Evolutionary conservation across 208 protist genomes (phyloP), one percentile per base, ranked within the genome.

Genomic region (Leishmania martiniquensis): DNA sequence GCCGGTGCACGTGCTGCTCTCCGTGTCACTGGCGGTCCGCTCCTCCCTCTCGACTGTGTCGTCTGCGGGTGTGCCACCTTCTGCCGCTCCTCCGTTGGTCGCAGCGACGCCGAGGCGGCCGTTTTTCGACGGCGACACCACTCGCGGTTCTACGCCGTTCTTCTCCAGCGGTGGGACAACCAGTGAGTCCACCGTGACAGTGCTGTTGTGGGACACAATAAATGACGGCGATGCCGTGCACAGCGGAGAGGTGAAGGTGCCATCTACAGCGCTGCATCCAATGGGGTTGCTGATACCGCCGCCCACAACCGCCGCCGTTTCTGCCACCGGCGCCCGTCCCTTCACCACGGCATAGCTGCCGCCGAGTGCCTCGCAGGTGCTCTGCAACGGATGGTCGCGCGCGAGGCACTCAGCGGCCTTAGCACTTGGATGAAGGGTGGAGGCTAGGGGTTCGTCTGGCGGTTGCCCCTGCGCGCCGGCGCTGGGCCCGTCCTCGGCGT

Each of bases 311-410:
- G 77, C 22, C 54, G 75, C 80, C 34, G 80, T 45, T 13, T 57
- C 80, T 49, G 80, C 75, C 20, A 70, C 75, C 2, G 78, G 72
- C 1, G 69, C 80, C 37, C 60, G 75, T 7, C 80, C 75, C 34
- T 73, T 80, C 45, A 49, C 47, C 3, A 42, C 80, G 44, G 80
- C 60, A 57, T 68, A 72, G 75, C 59, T 84, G 75, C 34, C 67
- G 29, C 75, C 75, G 44, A 55, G n/a, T n/a, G n/a, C 57, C 22
- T 4, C 12, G 34, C 32, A 73, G 5, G 57, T 54, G 22, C 32
- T 62, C 67, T 60, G 73, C 51, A 63, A 72, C 2, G 80, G 63
- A 37, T 79, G 44, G 63, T 84, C 75, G 62, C 77, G 77, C 25
- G 72, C 20, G 7, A 76, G 51, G 54, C 44, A 73, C 75, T 80